Evolutionary conservation across 495 filamentous ascomycete species (phyloP), one percentile per base, ranked within the genome.

Genomic region (Aspergillus nanangensis): DNA sequence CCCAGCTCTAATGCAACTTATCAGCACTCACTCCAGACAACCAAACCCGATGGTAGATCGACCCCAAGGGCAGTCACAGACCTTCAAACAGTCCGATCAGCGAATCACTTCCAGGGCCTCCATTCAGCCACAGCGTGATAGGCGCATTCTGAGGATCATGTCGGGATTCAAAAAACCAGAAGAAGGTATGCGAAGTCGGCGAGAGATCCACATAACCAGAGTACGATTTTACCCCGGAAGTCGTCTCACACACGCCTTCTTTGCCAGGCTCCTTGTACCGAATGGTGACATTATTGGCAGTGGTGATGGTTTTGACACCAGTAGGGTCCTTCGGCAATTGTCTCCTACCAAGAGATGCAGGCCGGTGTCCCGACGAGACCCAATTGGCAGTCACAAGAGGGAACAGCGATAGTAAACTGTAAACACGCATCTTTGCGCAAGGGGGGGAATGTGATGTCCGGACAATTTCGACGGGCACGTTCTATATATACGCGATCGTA

Each of bases 21-120:
- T 61, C 29, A 62, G 51, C 33, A 33, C 22, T 15, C 8, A 48
- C 36, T 70, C 47, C 9, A 62, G 20, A 62, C 41, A 71, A 60
- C 53, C 67, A 74, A 8, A 7, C 7, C 25, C 7, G 8, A 18
- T 36, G 17, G 3, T 13, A 21, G 1, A 22, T 33, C 8, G 10
- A 64, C 71, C n/a, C n/a, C n/a, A n/a, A n/a, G n/a, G n/a, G n/a
- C n/a, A n/a, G n/a, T n/a, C n/a, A n/a, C 24, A 62, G 67, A 61
- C 73, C 75, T 67, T 86, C 81, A 48, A 88, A 87, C 36, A 90
- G 62, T 4, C 86, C 86, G 45, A 86, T 79, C 63, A 86, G 69
- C 11, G 82, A 87, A 48, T 82, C 72, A 35, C 67, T 74, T 11
- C 78, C 79, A 0, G 79, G 79, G 1, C 78, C 78, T 41, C 73